These are phyloP conservation scores for Sphenostylis stenocarpa DNA, from an alignment of 306 rosid genomes.

Conservation along the genomic window DNA sequence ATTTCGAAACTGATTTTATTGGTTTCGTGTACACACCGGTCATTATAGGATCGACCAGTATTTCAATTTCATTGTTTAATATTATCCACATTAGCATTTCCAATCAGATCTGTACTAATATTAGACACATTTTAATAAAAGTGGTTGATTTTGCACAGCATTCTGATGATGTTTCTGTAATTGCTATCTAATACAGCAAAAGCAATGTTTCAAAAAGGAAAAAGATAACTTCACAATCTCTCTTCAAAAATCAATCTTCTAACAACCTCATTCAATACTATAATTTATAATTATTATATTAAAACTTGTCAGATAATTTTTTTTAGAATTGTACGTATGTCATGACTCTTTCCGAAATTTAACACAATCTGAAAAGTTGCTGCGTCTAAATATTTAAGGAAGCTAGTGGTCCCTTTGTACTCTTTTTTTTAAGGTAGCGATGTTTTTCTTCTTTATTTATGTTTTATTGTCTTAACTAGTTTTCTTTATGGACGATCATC, in stretches of 20 bases:
- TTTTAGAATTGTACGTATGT: too few relatives aligned
- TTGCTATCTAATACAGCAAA: conserved; percentile 1
- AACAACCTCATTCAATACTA: too few relatives aligned
- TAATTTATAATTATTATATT: too few relatives aligned
- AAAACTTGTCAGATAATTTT: too few relatives aligned
- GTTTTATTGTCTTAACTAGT: conserved; percentile 25
- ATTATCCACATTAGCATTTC: background rate
- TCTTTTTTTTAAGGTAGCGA: background rate
- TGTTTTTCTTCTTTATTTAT: conserved; percentile 3
- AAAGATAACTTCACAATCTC: too few relatives aligned
- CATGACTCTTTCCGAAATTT: background rate
- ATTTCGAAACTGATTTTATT: conserved; percentile 10
- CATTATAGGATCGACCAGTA: conserved; percentile 10
- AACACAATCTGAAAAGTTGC: background rate
- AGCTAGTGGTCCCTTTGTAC: background rate
- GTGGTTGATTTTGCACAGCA: background rate
- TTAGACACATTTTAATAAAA: background rate
- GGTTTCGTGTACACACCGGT: background rate
- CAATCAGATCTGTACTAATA: background rate
- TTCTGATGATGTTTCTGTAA: background rate
- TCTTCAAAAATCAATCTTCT: too few relatives aligned
- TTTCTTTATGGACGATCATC: conserved; percentile 42
- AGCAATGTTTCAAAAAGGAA: too few relatives aligned
- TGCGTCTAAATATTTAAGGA: conserved; percentile 24
- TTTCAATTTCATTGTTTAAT: conserved; percentile 19